Percentiles rank a stretch among this genome's conserved stretches.
Conservation (phyloP, 2,329 filamentous ascomycete genomes). For the Pestalotiopsis fici region DNA sequence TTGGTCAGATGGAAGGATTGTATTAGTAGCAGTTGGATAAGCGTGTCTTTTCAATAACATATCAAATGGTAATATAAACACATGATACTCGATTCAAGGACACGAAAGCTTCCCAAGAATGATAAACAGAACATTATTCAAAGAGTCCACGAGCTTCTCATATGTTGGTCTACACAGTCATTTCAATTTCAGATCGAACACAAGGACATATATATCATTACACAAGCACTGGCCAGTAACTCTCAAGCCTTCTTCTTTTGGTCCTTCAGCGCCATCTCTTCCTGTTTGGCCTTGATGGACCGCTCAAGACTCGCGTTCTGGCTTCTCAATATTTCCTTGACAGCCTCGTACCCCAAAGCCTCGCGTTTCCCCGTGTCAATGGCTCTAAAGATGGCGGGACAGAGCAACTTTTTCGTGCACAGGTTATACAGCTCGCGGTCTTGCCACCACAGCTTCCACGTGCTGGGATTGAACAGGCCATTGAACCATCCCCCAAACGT, state of each 20-base stretch:
- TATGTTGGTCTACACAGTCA: background rate
- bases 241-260: background rate
- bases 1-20: no score
- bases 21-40: no score
- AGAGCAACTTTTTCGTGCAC: constrained; percentile 7
- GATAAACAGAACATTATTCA: no score
- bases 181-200: background rate
- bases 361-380: constrained; percentile 8
- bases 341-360: background rate
- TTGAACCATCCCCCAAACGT: constrained; percentile 8
- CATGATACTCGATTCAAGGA: no score
- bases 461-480: constrained; percentile 11
- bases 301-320: background rate
- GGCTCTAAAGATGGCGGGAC: constrained; percentile 10
- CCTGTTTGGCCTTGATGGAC: background rate
- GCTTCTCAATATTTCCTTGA: background rate
- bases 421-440: constrained; percentile 12
- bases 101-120: no score
- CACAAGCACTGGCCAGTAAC: fast-evolving
- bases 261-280: background rate
- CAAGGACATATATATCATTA: background rate
- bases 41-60: no score
- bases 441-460: constrained; percentile 15
- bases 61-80: no score
- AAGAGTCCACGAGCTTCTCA: no score